Evolutionary conservation across 1,284 basidiomycete genomes (phyloP).

Genomic region (Puccinia polysora): DNA sequence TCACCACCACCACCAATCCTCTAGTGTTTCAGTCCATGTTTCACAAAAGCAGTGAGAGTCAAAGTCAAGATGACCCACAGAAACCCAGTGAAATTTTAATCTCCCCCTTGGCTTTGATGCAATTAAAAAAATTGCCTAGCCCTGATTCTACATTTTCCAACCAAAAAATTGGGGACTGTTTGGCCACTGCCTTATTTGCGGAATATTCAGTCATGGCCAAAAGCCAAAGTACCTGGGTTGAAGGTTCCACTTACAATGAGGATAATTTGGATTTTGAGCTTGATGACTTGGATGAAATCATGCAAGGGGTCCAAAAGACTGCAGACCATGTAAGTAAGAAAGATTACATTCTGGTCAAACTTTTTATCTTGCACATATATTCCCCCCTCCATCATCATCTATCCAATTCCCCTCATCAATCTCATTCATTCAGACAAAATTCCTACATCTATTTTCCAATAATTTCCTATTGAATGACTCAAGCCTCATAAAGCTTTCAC

Average conservation of each 20-base stretch:
- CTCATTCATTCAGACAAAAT: neutral
- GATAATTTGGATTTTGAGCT: slow-evolving; percentile 41
- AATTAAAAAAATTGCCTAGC: slow-evolving; percentile 2
- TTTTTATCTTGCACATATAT: too few species aligned
- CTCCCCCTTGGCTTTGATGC: slow-evolving; percentile 22
- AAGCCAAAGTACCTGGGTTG: neutral
- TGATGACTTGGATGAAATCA: slow-evolving; percentile 28
- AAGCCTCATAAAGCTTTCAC: too few species aligned
- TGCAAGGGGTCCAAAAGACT: slow-evolving; percentile 38
- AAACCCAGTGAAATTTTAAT: slow-evolving; percentile 18
- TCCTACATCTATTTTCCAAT: neutral
- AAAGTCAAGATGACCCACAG: slow-evolving; percentile 30
- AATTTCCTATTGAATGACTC: neutral
- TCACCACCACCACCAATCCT: neutral
- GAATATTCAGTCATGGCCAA: slow-evolving; percentile 38
- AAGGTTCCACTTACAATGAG: slow-evolving; percentile 15
- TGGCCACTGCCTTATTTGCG: slow-evolving; percentile 4
- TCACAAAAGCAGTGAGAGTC: slow-evolving; percentile 30
- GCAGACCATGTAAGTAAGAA: slow-evolving; percentile 42
- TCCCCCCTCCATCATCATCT: neutral
- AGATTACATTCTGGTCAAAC: too few species aligned
- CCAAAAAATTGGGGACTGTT: neutral
- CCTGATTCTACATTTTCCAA: slow-evolving; percentile 1
- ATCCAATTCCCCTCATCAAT: neutral
- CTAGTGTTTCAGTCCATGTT: slow-evolving; percentile 39